Conservation (phyloP, 495 filamentous ascomycete species). For the Aspergillus sclerotioniger region DNA sequence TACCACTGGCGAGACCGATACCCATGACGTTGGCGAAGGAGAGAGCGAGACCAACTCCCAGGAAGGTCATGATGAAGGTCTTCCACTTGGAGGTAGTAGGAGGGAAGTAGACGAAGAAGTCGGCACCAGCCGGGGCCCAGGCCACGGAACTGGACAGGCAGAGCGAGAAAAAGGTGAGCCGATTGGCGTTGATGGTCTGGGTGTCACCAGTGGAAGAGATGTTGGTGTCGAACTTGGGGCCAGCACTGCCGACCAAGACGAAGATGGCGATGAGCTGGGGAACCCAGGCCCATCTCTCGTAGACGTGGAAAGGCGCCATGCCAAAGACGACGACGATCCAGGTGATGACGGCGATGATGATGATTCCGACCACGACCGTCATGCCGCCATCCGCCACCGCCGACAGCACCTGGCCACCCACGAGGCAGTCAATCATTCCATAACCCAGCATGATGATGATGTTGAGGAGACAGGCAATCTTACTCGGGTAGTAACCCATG, state of each 20-base stretch:
- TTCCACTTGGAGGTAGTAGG: conserved; percentile 38
- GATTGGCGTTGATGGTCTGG: conserved; percentile 41
- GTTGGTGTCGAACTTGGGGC: conserved; percentile 53
- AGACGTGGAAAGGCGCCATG: conserved; percentile 15
- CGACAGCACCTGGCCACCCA: conserved; percentile 43
- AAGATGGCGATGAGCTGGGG: conserved; percentile 56
- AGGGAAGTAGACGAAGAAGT: conserved; percentile 55
- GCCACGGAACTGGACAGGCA: conserved; percentile 52
- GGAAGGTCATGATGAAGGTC: conserved; percentile 40
- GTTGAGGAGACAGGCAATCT: conserved; percentile 62
- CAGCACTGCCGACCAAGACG: conserved; percentile 58
- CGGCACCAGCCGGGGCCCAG: conserved; percentile 46
- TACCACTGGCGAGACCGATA: conserved; percentile 62
- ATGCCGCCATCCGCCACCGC: conserved; percentile 9
- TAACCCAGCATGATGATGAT: conserved; percentile 67
- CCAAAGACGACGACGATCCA: conserved; percentile 17
- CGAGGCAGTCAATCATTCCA: conserved; percentile 55
- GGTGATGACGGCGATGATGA: conserved; percentile 13
- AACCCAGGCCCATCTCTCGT: conserved; percentile 40
- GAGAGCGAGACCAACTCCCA: conserved; percentile 48
- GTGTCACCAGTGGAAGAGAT: conserved; percentile 21
- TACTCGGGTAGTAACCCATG: conserved; percentile 72
- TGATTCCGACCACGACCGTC: conserved; percentile 12
- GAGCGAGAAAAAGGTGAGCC: conserved; percentile 63
- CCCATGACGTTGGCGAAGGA: conserved; percentile 60